Base-by-base conservation (phyloP, 169 alveolate species). In the Plasmodium adleri region DNA sequence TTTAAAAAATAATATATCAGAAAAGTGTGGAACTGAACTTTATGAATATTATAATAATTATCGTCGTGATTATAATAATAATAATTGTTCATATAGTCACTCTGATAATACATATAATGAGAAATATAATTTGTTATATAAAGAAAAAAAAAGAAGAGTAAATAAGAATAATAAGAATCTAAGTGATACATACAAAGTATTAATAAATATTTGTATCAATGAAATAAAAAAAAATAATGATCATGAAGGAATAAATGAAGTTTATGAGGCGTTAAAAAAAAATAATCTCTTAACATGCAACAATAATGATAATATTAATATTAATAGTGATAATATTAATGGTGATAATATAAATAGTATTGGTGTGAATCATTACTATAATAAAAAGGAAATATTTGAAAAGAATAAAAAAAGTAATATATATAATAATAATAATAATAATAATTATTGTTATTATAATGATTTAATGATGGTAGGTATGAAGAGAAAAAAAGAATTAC, bases 111-210 rank as follows among this genome's bases (percentile, higher is more conserved):
- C 7, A 9, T 39, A 39, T 39, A 39, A 0, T 5, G 7, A 39
- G 0, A 39, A 39, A 5, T 39, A 39, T 39, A 39, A 39, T 0
- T 39, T 39, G 47, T 39, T 39, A 39, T 5, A 39, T 39, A 39
- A 28, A 10, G 58, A 32, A 3, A 28, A 1, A 62, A n/a, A 43
- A 3, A 56, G 52, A 73, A 12, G 3, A 12, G 17, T 45, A 39
- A 45, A 22, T 12, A 49, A 45, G 20, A 39, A 66, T 49, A 43
- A 20, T 63, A 20, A 39, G 2, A 39, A 68, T 28, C 15, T 83
- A 28, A 83, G 91, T 68, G 91, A 83, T 49, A 67, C 91, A 5
- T 83, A 83, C 62, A 83, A 83, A 62, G 91, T 68, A 24, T 72
- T 83, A 52, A 56, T 83, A 24, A 70, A 83, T 63, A 39, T 83